Base-by-base conservation (phyloP, 345 rosid genomes). In the Salix exigua region DNA sequence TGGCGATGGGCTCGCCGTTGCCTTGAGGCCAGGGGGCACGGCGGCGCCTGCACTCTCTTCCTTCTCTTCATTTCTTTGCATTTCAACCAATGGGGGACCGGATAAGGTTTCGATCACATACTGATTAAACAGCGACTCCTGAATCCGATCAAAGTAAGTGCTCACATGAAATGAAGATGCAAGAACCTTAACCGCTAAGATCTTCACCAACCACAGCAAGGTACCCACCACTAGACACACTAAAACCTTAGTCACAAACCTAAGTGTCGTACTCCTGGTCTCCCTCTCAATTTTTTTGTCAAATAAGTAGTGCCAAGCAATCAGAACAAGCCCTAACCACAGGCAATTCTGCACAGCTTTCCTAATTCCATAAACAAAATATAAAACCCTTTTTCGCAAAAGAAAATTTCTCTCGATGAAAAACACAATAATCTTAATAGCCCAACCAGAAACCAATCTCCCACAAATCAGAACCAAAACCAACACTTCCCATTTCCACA, bases 101-200 rank as follows among this genome's bases (percentile, higher is more conserved):
- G 82, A 82, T 12, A 82, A 79, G 14, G 79, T 82, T 61, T 82
- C 84, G 31, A 82, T 74, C 19, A 78, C 82, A 46, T 78, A 81
- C 11, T 81, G 84, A 74, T 81, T 77, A 70, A 81, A 81, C 75
- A 81, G 55, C 1, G 84, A 77, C 73, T 82, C 84, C 42, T 82
- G 84, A 37, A 82, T 82, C 46, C 84, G 73, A 30, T 82, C 84
- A 61, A 78, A 82, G 73, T 74, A 82, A 21, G 82, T 78, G 42
- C 82, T 82, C n/a, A 82, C 79, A 50, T 82, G 84, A 66, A 81
- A 81, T 50, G 84, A 81, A 48, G 84, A 81, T n/a, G 84, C 84
- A 48, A 81, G 81, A 26, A 82, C 84, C 60, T 82, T 82, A 60
- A 82, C 79, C n/a, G 78, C 66, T 19, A 82, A 76, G 18, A 79